Evolutionary conservation across 163 green algal species (phyloP).

Genomic region (Chlorella variabilis): DNA sequence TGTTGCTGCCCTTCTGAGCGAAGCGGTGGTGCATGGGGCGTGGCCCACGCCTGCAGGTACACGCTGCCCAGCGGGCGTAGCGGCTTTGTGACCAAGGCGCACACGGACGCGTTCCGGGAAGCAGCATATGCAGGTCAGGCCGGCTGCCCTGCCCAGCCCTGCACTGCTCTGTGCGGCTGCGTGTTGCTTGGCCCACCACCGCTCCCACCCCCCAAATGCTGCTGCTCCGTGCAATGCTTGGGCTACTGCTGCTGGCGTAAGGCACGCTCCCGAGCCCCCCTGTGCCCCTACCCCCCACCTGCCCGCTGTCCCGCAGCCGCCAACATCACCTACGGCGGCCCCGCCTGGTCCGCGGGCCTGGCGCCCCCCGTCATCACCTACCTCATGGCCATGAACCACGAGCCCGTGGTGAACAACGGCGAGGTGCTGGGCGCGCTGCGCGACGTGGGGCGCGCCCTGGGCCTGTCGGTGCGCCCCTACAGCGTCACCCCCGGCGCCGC

Average conservation of each 20-base stretch:
- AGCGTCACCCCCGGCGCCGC: constrained; percentile 57
- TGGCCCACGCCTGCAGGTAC: constrained; percentile 65
- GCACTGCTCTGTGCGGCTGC: neutral
- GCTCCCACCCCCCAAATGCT: too few species aligned
- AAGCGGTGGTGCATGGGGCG: too few species aligned
- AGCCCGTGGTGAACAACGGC: constrained; percentile 50
- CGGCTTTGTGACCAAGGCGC: constrained; percentile 48
- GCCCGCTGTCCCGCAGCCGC: constrained; percentile 2
- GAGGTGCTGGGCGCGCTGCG: constrained; percentile 57
- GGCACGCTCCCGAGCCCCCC: too few species aligned
- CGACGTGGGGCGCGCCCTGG: constrained; percentile 49
- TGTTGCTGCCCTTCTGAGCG: too few species aligned
- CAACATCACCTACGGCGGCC: constrained; percentile 19
- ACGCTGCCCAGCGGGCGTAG: constrained; percentile 53
- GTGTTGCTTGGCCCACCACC: too few species aligned
- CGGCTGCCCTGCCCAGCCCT: neutral
- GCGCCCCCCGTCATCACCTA: constrained; percentile 59
- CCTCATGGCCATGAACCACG: constrained; percentile 45
- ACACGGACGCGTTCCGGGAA: constrained; percentile 43
- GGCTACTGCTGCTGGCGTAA: too few species aligned
- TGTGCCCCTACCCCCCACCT: too few species aligned
- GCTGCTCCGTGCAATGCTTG: too few species aligned
- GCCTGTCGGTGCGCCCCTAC: constrained; percentile 64
- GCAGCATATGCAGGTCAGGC: constrained; percentile 45
- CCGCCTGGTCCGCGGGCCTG: constrained; percentile 38